Conservation (phyloP, 2,329 filamentous ascomycete species). For the Aspergillus amoenus region DNA sequence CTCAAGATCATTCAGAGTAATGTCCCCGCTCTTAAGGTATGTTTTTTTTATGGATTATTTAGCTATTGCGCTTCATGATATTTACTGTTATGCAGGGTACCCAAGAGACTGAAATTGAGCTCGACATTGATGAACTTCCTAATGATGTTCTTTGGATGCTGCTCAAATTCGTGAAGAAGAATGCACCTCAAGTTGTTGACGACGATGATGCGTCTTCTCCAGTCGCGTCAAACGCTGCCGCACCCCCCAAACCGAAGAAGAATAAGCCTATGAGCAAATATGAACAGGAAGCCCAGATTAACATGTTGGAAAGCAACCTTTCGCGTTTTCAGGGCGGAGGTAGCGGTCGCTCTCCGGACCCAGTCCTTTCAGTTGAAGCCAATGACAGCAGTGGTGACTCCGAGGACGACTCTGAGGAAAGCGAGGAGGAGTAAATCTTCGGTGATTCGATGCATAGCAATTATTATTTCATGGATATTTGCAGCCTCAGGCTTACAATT, state of each 20-base stretch:
- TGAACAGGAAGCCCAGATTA: constrained; percentile 52
- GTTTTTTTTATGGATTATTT: constrained; percentile 15
- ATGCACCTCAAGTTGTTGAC: constrained; percentile 43
- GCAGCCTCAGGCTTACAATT: constrained; percentile 9
- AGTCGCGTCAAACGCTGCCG: constrained; percentile 30
- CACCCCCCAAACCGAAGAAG: constrained; percentile 48
- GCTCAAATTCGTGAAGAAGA: constrained; percentile 49
- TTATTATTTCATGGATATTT: background rate
- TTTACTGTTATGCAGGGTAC: constrained; percentile 32
- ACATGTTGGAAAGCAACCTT: constrained; percentile 47
- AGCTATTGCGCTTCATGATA: background rate
- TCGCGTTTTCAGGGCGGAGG: constrained; percentile 47
- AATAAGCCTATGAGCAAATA: constrained; percentile 54
- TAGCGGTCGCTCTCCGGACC: constrained; percentile 42
- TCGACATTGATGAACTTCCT: constrained; percentile 51
- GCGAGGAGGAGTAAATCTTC: constrained; percentile 47
- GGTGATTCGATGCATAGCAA: background rate
- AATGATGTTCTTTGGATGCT: constrained; percentile 47
- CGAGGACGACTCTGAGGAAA: constrained; percentile 50
- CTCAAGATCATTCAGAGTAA: constrained; percentile 90
- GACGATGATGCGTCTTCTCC: constrained; percentile 42
- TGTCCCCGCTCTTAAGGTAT: constrained; percentile 67
- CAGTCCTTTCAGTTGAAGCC: constrained; percentile 43
- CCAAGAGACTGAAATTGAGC: constrained; percentile 48
- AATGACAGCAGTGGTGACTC: constrained; percentile 48